These are phyloP conservation scores for Thecaphora frezii DNA, from an alignment of 1,284 basidiomycete species.

Conservation along the genomic window DNA sequence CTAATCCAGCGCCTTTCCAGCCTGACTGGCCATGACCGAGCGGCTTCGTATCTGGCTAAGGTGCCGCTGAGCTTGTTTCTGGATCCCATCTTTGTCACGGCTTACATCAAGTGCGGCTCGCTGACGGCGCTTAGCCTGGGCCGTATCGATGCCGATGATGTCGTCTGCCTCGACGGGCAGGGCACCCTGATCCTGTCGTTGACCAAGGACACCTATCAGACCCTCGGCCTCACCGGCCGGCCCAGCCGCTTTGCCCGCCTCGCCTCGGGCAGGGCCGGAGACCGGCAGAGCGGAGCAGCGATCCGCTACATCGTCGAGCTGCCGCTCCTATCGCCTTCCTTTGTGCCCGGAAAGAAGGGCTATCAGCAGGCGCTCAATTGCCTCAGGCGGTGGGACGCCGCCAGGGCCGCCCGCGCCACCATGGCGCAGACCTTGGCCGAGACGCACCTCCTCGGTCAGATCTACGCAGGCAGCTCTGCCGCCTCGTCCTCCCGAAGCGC, in stretches of 20 bases:
- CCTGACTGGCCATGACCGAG: conserved; percentile 1
- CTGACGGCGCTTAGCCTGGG: conserved; percentile 44
- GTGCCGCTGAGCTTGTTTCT: conserved; percentile 48
- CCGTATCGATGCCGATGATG: conserved; percentile 35
- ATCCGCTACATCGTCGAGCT: conserved; percentile 50
- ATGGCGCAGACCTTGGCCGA: conserved; percentile 12
- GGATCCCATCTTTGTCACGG: conserved; percentile 45
- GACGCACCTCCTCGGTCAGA: conserved; percentile 14
- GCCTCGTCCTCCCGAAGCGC: neutral
- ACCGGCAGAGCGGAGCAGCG: conserved; percentile 42
- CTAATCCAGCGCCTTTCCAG: conserved; percentile 8
- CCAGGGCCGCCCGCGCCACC: conserved; percentile 9
- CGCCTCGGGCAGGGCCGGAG: conserved; percentile 50
- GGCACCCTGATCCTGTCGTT: conserved; percentile 52
- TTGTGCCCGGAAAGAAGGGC: conserved; percentile 51
- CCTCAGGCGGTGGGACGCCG: conserved; percentile 40
- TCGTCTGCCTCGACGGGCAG: conserved; percentile 49
- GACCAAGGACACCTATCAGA: conserved; percentile 54
- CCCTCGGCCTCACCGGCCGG: conserved; percentile 50
- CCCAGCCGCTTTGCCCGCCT: conserved; percentile 41
- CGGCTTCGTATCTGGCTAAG: conserved; percentile 26
- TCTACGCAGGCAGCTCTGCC: conserved; percentile 1
- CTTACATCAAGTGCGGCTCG: conserved; percentile 41
- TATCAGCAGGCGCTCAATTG: conserved; percentile 43
- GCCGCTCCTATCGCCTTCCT: conserved; percentile 42